Conservation (phyloP, 2,329 filamentous ascomycete genomes). For the Coccinonectria pachysandricola region DNA sequence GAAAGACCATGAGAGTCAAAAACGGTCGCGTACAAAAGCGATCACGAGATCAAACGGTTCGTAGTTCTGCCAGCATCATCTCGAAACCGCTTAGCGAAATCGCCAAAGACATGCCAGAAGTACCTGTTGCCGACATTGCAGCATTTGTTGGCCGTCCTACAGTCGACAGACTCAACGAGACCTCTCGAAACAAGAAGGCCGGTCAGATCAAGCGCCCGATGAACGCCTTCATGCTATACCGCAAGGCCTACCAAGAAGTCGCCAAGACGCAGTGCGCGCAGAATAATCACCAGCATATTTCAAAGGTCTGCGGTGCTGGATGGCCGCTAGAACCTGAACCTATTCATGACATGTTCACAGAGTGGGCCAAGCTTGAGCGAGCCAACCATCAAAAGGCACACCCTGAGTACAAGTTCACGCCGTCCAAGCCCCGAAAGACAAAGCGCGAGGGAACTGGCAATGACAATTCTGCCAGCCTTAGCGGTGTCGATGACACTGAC, state of each 20-base stretch:
- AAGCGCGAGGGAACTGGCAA: constrained; percentile 24
- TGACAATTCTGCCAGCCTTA: constrained; percentile 5
- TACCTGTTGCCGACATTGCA: constrained; percentile 68
- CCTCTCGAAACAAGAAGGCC: constrained; percentile 51
- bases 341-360: constrained; percentile 65
- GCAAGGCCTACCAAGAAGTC: constrained; percentile 80
- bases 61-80: constrained; percentile 37
- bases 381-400: constrained; percentile 77
- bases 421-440: constrained; percentile 51
- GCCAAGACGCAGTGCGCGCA: constrained; percentile 72
- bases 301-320: constrained; percentile 72
- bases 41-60: constrained; percentile 21
- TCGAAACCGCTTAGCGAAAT: constrained; percentile 60
- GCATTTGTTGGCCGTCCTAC: constrained; percentile 64
- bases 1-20: constrained; percentile 8
- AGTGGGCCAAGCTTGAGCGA: constrained; percentile 69
- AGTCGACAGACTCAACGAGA: constrained; percentile 57
- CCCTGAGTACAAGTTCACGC: constrained; percentile 89
- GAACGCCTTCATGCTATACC: constrained; percentile 98
- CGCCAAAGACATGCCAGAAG: constrained; percentile 49
- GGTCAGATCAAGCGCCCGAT: constrained; percentile 84
- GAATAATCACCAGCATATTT: constrained; percentile 91
- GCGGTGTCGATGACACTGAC: constrained; percentile 13
- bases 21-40: constrained; percentile 15
- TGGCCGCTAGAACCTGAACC: constrained; percentile 74